Base-by-base conservation (phyloP, 192 early-diverging fungal genomes). In the Backusella tarrabulga region DNA sequence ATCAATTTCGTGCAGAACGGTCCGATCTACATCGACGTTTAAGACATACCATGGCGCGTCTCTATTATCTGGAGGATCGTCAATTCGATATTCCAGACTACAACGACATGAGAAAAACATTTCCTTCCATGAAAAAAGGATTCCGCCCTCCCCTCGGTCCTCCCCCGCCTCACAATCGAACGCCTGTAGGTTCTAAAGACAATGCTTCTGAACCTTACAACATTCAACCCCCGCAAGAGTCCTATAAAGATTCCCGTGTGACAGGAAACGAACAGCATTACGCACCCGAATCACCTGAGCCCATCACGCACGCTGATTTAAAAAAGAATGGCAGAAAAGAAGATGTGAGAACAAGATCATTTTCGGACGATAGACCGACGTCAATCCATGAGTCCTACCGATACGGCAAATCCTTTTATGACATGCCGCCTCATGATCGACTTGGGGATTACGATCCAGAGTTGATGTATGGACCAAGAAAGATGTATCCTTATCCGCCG, bases 241-340 rank as follows among this genome's bases (percentile, higher is more conserved):
- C 56, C 23, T 38, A 70, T 23, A 38, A 70, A 23, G 68, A 70
- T 19, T 35, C 34, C 11, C 34, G 68, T 70, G 68, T 41, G 38
- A 70, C 68, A 19, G 21, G 36, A 40, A 70, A 70, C 19, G 68
- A 41, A 41, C 68, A 35, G 9, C 34, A 70, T 41, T 70, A 70
- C 68, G 35, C 68, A 40, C 34, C 68, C 19, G 68, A 70, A 70
- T 70, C 68, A 70, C 68, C 68, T 70, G 68, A 70, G 34, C 35
- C 68, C 34, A 70, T 70, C 68, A 70, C 38, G 34, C 38, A 63
- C 56, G 21, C 34, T 21, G 34, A 35, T 38, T 8, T 23, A 70
- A 41, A 70, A 40, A 70, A 21, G n/a, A 70, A 41, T 38, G 38
- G 38, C 68, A 70, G 38, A 36, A 70, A 70, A n/a, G 34, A 68